Conservation (phyloP, 2,329 filamentous ascomycete species). For the Huntiella moniliformis region DNA sequence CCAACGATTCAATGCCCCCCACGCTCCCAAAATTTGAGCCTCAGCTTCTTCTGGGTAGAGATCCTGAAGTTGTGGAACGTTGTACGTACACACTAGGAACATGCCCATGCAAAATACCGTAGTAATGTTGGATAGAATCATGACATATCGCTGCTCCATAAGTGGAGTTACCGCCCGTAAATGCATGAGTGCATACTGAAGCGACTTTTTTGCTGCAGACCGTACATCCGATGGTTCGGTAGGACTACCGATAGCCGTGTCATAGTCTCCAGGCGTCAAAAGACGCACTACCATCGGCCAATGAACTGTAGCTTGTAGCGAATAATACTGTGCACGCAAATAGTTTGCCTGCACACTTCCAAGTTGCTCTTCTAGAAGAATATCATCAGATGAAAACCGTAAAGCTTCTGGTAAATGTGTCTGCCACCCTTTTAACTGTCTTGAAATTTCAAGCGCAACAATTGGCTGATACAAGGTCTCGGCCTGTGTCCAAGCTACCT, state of each 20-base stretch:
- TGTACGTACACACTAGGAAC: constrained; percentile 12
- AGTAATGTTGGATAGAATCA: constrained; percentile 13
- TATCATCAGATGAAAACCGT: constrained; percentile 4
- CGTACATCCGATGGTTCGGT: background rate
- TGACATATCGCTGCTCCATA: constrained; percentile 12
- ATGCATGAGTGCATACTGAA: constrained; percentile 11
- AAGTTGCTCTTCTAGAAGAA: constrained; percentile 4
- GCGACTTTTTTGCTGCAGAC: constrained; percentile 1
- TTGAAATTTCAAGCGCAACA: constrained; percentile 12
- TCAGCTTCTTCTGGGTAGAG: constrained; percentile 11
- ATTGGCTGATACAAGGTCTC: constrained; percentile 13
- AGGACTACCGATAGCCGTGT: background rate
- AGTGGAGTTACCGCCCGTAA: constrained; percentile 12
- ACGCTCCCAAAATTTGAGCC: constrained; percentile 5
- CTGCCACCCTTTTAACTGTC: constrained; percentile 13
- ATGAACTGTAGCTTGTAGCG: constrained; percentile 13
- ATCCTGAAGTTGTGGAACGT: constrained; percentile 6
- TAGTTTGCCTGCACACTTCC: constrained; percentile 3
- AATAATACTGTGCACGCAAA: constrained; percentile 13
- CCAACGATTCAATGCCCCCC: constrained; percentile 7
- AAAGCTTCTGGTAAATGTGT: constrained; percentile 9
- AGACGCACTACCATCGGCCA: constrained; percentile 14
- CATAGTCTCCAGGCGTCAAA: constrained; percentile 3
- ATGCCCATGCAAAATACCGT: constrained; percentile 12
- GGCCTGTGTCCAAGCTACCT: constrained; percentile 12